phyloP scores from a whole-genome alignment of 129 eudicot genomes.

The Scalesia atractyloides region DNA sequence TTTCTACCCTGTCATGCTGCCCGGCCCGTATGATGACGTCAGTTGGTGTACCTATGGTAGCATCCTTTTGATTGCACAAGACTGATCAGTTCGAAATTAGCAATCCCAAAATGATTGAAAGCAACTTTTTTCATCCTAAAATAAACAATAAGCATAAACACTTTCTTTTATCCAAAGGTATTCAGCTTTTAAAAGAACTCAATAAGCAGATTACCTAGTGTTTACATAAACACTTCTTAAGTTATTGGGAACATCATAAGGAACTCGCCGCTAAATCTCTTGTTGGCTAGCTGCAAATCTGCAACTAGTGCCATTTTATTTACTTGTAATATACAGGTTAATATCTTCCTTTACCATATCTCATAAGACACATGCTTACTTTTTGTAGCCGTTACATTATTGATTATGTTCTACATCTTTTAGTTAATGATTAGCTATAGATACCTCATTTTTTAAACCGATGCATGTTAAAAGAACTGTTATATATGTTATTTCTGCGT shows the following conservation, averaged over 20 bases:
- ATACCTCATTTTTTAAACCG: neutral
- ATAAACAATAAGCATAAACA: neutral
- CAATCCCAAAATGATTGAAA: neutral
- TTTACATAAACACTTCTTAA: neutral
- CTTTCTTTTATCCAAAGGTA: neutral
- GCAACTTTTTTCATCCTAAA: neutral
- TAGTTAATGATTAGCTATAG: conserved; percentile 7
- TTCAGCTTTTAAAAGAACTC: neutral
- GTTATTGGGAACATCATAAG: too few relatives aligned
- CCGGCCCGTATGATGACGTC: too few relatives aligned
- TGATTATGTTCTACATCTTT: neutral
- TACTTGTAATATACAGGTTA: neutral
- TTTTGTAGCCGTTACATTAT: conserved; percentile 11
- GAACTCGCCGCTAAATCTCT: neutral
- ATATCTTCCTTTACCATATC: conserved; percentile 5
- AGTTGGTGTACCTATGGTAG: too few relatives aligned
- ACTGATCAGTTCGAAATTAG: neutral
- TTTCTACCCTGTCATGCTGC: too few relatives aligned
- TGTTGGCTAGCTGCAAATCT: neutral
- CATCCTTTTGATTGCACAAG: too few relatives aligned
- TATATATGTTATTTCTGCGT: neutral
- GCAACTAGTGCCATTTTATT: conserved; percentile 1
- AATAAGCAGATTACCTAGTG: neutral
- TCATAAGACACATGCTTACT: conserved; percentile 11
- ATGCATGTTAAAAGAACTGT: neutral